Evolutionary conservation across 805 yeast species (phyloP).

Genomic region (Cyberlindnera xylosilytica): DNA sequence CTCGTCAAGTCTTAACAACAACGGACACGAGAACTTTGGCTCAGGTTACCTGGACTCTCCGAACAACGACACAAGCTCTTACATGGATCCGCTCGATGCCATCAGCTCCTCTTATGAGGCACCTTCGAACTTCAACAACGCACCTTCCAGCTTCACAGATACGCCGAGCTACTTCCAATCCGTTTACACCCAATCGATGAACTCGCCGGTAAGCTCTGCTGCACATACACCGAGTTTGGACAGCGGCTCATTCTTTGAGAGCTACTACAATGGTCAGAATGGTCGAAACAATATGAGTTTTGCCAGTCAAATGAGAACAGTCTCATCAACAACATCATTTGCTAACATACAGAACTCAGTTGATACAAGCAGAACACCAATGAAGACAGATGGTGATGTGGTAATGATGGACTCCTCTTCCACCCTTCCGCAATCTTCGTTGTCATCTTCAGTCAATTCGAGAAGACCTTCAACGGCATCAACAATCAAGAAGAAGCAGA

Average conservation of each 20-base stretch:
- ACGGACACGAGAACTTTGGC: slow-evolving; percentile 10
- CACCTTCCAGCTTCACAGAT: slow-evolving; percentile 19
- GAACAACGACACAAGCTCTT: slow-evolving; percentile 21
- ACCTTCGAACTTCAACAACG: slow-evolving; percentile 22
- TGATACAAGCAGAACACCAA: slow-evolving; percentile 8
- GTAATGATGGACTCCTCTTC: slow-evolving; percentile 11
- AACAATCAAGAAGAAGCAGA: slow-evolving; percentile 24
- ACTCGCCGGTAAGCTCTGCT: slow-evolving; percentile 25
- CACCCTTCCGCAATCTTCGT: slow-evolving; percentile 7
- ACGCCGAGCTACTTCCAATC: slow-evolving; percentile 20
- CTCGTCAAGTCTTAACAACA: slow-evolving; percentile 15
- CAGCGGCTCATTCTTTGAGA: slow-evolving; percentile 26
- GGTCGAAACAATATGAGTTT: slow-evolving; percentile 18
- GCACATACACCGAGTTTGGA: slow-evolving; percentile 25
- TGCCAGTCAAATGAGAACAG: slow-evolving; percentile 25
- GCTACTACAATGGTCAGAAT: slow-evolving; percentile 18
- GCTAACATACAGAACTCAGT: slow-evolving; percentile 7
- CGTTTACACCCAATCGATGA: slow-evolving; percentile 14
- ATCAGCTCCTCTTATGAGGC: slow-evolving; percentile 26
- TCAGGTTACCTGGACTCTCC: slow-evolving; percentile 27
- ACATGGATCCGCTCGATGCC: slow-evolving; percentile 27
- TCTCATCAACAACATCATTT: slow-evolving; percentile 19
- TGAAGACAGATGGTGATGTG: slow-evolving; percentile 7
- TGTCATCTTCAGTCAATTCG: slow-evolving; percentile 22
- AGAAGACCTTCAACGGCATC: slow-evolving; percentile 22